A percentile compares a stretch with the other conserved stretches of the same genome.
These are phyloP conservation scores for Fraxinus xanthoxyloides DNA, from an alignment of 305 asterid species.

Conservation along the genomic window DNA sequence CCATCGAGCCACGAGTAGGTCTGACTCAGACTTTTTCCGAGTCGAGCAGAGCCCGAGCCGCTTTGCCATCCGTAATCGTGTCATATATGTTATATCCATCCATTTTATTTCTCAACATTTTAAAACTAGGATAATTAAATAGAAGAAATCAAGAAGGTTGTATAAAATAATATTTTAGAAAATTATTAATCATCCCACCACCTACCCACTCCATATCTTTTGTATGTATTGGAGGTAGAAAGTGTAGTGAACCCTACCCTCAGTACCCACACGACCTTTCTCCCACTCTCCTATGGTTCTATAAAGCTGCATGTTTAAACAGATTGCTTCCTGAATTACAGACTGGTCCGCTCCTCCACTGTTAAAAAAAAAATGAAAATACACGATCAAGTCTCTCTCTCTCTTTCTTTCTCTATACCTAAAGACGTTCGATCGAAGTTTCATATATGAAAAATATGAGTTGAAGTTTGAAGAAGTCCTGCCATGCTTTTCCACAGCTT, in stretches of 20 bases:
- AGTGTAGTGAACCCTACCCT: conserved; percentile 20
- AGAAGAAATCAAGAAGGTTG: background rate
- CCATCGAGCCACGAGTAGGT: too few relatives aligned
- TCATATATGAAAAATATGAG: background rate
- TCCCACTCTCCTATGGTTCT: conserved; percentile 26
- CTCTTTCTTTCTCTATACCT: background rate
- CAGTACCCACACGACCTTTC: conserved; percentile 6
- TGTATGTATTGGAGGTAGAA: background rate
- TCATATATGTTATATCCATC: too few relatives aligned
- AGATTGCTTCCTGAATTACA: conserved; percentile 19
- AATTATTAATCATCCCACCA: background rate
- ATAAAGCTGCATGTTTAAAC: conserved; percentile 27
- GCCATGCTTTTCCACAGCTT: conserved; percentile 64
- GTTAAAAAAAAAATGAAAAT: too few relatives aligned
- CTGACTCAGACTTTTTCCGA: too few relatives aligned
- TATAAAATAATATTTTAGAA: background rate
- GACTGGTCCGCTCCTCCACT: conserved; percentile 17
- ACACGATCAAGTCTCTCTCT: background rate
- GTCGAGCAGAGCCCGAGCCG: too few relatives aligned
- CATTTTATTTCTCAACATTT: too few relatives aligned
- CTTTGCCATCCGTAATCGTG: too few relatives aligned
- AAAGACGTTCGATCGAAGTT: background rate
- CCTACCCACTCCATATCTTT: background rate
- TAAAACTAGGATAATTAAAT: too few relatives aligned
- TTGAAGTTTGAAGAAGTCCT: conserved; percentile 22